Conservation (phyloP, 345 rosid species). For the Acer saccharum region DNA sequence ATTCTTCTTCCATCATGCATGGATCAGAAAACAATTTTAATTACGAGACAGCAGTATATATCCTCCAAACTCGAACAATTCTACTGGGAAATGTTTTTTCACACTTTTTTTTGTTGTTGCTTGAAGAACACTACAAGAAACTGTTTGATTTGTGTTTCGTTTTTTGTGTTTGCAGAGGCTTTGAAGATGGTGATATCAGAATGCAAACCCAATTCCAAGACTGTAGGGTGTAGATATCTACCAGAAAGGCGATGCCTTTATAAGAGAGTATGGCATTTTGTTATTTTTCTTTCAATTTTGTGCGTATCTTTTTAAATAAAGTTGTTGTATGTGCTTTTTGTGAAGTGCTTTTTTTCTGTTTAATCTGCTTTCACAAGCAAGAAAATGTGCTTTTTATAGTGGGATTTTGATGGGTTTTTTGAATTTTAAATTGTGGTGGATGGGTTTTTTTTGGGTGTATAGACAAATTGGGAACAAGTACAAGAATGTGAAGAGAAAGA, state of each 20-base stretch:
- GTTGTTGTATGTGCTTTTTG: not conserved
- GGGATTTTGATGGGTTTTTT: not conserved
- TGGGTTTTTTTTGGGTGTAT: not conserved
- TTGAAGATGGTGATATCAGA: slow-evolving; percentile 71
- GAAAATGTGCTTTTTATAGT: too few relatives aligned
- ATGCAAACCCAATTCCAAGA: slow-evolving; percentile 78
- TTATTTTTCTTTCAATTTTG: not conserved
- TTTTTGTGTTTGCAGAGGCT: slow-evolving; percentile 58
- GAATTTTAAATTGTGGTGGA: not conserved
- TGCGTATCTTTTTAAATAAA: not conserved
- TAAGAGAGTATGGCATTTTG: slow-evolving; percentile 65
- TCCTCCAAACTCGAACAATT: too few relatives aligned
- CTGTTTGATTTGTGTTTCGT: not conserved
- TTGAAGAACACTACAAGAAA: too few relatives aligned
- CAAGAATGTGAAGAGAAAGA: slow-evolving; percentile 91
- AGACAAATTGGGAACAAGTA: slow-evolving; percentile 90
- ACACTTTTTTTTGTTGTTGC: too few relatives aligned
- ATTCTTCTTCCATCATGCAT: too few relatives aligned
- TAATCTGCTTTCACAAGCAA: not conserved
- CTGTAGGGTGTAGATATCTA: slow-evolving; percentile 62
- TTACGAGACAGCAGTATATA: too few relatives aligned
- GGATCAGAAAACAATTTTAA: too few relatives aligned
- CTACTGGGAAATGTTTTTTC: too few relatives aligned
- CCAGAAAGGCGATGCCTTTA: slow-evolving; percentile 79
- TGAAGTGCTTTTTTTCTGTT: too few relatives aligned